These are phyloP conservation scores for Penicillium sp. DNA, from an alignment of 2,329 filamentous ascomycete species.

Conservation along the genomic window DNA sequence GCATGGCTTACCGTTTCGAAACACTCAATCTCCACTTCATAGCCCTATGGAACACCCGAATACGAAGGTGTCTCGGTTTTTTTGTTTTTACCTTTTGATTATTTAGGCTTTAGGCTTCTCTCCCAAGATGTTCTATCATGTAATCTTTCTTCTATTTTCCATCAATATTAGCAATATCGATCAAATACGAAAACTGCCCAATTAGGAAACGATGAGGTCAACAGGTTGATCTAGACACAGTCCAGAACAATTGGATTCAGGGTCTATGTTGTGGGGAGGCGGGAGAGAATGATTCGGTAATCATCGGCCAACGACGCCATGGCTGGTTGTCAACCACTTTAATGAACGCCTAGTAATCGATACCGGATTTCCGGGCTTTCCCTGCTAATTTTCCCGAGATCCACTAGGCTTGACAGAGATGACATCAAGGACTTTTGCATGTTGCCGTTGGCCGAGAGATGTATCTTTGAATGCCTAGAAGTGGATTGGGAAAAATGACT, in stretches of 20 bases:
- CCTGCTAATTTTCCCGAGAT: background rate
- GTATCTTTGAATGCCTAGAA: background rate
- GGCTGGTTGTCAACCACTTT: background rate
- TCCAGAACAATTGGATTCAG: background rate
- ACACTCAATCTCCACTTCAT: background rate
- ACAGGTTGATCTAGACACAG: background rate
- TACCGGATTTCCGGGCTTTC: background rate
- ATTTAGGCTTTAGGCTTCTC: background rate
- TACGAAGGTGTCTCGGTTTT: background rate
- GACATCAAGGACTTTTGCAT: constrained; percentile 1
- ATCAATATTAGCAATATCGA: background rate
- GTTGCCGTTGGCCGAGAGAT: background rate
- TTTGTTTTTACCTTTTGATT: background rate
- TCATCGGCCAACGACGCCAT: background rate
- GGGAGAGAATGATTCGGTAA: background rate
- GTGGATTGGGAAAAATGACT: too few relatives aligned
- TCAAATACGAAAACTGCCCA: too few relatives aligned
- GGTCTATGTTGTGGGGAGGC: background rate
- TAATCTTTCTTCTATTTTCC: background rate
- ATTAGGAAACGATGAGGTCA: background rate
- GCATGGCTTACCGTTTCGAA: constrained; percentile 1
- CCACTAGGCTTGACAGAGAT: background rate
- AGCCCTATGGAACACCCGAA: constrained; percentile 3
- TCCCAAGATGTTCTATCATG: background rate
- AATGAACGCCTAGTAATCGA: background rate